These are phyloP conservation scores for Ogataea nakhonphanomensis DNA, from an alignment of 805 yeast species.

Conservation along the genomic window DNA sequence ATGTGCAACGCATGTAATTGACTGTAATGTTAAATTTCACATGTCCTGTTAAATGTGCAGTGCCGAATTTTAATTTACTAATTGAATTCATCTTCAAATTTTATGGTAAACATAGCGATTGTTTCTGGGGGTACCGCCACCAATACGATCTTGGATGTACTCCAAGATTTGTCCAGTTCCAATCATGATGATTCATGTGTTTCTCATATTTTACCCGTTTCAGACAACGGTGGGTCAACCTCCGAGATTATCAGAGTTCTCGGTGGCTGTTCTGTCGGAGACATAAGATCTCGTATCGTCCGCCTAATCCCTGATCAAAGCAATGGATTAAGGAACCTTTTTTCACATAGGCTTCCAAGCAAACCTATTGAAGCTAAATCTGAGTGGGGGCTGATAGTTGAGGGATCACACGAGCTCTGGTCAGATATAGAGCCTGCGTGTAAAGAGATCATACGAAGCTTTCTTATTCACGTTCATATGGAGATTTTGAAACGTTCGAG, in stretches of 20 bases:
- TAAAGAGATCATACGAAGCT: constrained; percentile 72
- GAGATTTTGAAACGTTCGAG: constrained; percentile 69
- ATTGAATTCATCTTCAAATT: too few relatives aligned
- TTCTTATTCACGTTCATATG: constrained; percentile 72
- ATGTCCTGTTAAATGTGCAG: too few relatives aligned
- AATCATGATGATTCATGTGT: constrained; percentile 25
- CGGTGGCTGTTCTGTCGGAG: constrained; percentile 97
- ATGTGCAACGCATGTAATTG: too few relatives aligned
- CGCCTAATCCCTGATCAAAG: constrained; percentile 60
- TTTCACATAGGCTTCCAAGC: constrained; percentile 50
- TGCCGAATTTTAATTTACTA: too few relatives aligned
- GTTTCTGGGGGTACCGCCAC: constrained; percentile 90
- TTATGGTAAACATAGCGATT: constrained; percentile 32
- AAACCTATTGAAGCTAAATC: constrained; percentile 49
- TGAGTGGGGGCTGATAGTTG: constrained; percentile 78
- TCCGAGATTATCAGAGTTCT: constrained; percentile 80
- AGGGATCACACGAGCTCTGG: constrained; percentile 77
- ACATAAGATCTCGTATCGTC: constrained; percentile 76
- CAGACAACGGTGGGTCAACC: constrained; percentile 94
- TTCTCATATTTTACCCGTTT: constrained; percentile 73
- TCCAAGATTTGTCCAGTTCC: constrained; percentile 39
- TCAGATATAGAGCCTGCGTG: constrained; percentile 50
- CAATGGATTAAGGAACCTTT: constrained; percentile 33
- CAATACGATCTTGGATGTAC: constrained; percentile 64
- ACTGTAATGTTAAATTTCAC: too few relatives aligned